A percentile compares a stretch with the other conserved stretches of the same genome.
Conservation (phyloP, 495 filamentous ascomycete genomes). For the Trichoderma reesei region DNA sequence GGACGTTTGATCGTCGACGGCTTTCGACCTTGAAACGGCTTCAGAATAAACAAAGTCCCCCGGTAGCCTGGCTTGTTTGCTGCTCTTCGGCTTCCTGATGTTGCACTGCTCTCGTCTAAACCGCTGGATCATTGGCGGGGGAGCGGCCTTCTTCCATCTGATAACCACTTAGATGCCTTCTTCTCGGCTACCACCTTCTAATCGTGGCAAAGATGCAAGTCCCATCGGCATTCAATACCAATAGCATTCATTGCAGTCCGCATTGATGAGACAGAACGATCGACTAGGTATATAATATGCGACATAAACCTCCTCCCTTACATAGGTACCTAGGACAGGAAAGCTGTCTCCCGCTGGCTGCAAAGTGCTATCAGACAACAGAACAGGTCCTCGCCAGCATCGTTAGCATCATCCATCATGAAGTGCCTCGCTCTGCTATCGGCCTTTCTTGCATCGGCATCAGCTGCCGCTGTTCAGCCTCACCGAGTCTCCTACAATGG, state of each 20-base stretch:
- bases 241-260: neutral
- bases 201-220: neutral
- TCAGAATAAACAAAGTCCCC: neutral
- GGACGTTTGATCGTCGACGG: neutral
- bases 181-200: slow-evolving; percentile 1
- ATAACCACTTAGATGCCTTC: neutral
- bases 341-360: neutral
- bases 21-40: neutral
- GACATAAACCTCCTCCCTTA: neutral
- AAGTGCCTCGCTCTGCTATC: neutral
- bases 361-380: neutral
- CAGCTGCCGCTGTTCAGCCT: neutral
- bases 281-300: neutral
- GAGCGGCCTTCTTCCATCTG: neutral
- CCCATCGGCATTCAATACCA: neutral
- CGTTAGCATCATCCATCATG: neutral
- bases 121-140: neutral
- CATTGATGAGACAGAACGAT: neutral
- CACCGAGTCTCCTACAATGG: slow-evolving; percentile 32
- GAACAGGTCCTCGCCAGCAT: neutral
- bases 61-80: neutral
- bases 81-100: neutral
- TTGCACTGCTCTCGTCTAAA: neutral
- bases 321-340: neutral
- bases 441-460: neutral